phyloP scores from a whole-genome alignment of 2,329 filamentous ascomycete species.

The Monosporascus sp. region DNA sequence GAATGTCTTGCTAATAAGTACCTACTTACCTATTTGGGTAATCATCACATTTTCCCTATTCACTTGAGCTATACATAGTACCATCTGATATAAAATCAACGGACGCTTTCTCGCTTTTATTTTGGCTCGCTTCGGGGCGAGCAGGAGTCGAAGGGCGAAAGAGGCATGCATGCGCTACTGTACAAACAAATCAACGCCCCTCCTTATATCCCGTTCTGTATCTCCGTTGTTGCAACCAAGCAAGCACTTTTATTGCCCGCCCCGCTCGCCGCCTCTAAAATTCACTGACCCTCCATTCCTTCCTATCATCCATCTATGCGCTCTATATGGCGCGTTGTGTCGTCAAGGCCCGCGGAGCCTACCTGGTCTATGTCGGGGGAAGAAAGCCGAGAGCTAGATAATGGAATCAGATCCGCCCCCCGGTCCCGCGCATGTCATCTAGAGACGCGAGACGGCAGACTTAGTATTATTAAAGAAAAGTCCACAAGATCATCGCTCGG shows the following conservation, averaged over 20 bases:
- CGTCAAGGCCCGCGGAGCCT: conserved; percentile 15
- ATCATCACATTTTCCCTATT: too few relatives aligned
- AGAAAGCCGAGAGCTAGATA: conserved; percentile 7
- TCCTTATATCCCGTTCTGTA: neutral
- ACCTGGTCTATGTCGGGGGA: conserved; percentile 17
- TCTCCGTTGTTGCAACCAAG: neutral
- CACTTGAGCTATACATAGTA: too few relatives aligned
- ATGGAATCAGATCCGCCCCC: conserved; percentile 7
- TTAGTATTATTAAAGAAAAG: conserved; percentile 13
- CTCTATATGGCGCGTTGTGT: conserved; percentile 4
- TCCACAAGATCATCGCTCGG: conserved; percentile 5
- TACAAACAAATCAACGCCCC: neutral
- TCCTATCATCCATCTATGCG: neutral
- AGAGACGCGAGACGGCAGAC: conserved; percentile 1
- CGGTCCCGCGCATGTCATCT: conserved; percentile 9
- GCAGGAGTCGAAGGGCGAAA: neutral
- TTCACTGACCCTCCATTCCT: neutral
- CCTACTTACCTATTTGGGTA: too few relatives aligned
- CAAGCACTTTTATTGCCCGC: neutral
- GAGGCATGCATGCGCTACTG: neutral
- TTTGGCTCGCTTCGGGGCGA: neutral
- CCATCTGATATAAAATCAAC: neutral
- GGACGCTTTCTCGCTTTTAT: neutral
- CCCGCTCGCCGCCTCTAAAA: neutral
- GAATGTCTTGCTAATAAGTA: too few relatives aligned